Conservation (phyloP, 495 filamentous ascomycete genomes). For the Trichoderma erinaceum region DNA sequence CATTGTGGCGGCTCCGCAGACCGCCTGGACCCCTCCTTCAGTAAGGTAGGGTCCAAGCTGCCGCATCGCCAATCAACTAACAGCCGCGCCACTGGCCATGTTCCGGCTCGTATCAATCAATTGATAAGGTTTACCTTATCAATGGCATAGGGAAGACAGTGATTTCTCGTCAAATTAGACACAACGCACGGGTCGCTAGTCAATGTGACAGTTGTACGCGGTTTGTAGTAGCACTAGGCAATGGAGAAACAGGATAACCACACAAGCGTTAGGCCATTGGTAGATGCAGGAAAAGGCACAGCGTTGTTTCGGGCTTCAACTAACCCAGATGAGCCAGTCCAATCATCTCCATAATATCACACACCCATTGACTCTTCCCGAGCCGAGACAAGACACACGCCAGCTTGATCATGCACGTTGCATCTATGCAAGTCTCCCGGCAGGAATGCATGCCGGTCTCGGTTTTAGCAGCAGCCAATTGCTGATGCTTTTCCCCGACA, state of each 20-base stretch:
- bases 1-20: background rate
- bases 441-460: background rate
- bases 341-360: background rate
- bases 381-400: background rate
- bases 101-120: background rate
- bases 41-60: background rate
- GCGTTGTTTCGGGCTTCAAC: background rate
- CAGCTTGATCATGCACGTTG: constrained; percentile 8
- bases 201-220: too few species aligned
- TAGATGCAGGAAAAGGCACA: constrained; percentile 1
- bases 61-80: background rate
- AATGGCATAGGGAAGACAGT: too few species aligned
- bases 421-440: background rate
- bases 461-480: background rate
- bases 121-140: too few species aligned
- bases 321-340: background rate
- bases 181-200: background rate
- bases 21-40: background rate
- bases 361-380: background rate
- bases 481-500: background rate
- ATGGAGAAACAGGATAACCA: background rate
- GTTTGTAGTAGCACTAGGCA: background rate
- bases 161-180: too few species aligned
- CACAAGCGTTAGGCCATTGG: background rate
- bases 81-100: background rate